Evolutionary conservation across 2,329 filamentous ascomycete genomes (phyloP).

Genomic region (Helicocarpus griseus): DNA sequence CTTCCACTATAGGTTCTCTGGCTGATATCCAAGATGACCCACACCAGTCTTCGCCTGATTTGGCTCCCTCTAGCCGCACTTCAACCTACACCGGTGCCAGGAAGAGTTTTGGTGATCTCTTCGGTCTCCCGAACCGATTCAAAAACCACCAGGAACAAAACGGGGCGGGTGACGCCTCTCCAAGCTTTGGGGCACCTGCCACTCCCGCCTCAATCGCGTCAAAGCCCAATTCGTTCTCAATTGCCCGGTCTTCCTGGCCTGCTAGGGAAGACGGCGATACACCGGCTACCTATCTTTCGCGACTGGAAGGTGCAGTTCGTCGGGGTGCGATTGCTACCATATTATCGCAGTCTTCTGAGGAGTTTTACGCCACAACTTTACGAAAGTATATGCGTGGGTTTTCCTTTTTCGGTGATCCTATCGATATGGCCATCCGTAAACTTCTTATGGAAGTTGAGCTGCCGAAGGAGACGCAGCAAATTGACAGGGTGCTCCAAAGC

Average conservation of each 20-base stretch:
- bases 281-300: conserved; percentile 75
- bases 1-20: conserved; percentile 81
- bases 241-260: conserved; percentile 57
- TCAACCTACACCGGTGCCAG: conserved; percentile 78
- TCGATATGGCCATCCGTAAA: conserved; percentile 96
- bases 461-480: conserved; percentile 95
- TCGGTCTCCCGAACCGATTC: conserved; percentile 64
- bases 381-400: conserved; percentile 94
- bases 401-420: conserved; percentile 89
- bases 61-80: conserved; percentile 50
- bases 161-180: conserved; percentile 56
- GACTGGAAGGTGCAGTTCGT: conserved; percentile 69
- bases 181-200: conserved; percentile 46
- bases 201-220: conserved; percentile 63
- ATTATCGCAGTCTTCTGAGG: conserved; percentile 75
- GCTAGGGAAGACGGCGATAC: conserved; percentile 80
- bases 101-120: conserved; percentile 84
- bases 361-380: conserved; percentile 72
- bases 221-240: conserved; percentile 73
- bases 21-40: conserved; percentile 63
- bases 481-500: conserved; percentile 84
- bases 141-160: conserved; percentile 71
- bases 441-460: conserved; percentile 93
- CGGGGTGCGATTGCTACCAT: conserved; percentile 76
- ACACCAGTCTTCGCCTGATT: conserved; percentile 54